Evolutionary conservation across 805 yeast species (phyloP), one percentile per base, ranked within the genome.

Genomic region (Suhomyces sp.): DNA sequence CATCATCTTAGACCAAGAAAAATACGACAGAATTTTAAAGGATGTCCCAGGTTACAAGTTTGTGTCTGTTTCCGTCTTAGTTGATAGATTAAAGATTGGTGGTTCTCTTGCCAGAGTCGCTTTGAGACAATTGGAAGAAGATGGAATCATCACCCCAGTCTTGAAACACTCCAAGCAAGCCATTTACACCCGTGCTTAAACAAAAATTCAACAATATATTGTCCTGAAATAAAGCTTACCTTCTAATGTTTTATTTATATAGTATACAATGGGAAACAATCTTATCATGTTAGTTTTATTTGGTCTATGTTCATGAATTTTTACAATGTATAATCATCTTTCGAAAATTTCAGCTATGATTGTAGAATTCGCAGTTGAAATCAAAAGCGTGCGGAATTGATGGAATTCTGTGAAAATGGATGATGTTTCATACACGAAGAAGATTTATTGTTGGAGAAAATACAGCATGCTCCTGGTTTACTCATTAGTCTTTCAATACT

Each of bases 71-170:
- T 91, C 98, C 53, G 96, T 91, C 53, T 81, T 93, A 62, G 98
- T 93, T 65, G 99, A 93, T 76, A 90, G 98, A 81, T 82, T 93
- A 74, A 93, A 93, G 93, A 77, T 93, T 60, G 95, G 95, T 79
- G 99, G 98, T 73, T 90, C 99, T 50, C 60, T 93, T 66, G 99
- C 99, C 64, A 91, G 99, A 79, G 84, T 88, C 69, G 98, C 98
- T 65, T 83, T 93, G 68, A 79, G 77, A 71, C 96, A 93, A 65
- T 85, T 93, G 70, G 98, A 88, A 78, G 77, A 74, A 53, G 90
- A 90, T 59, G 98, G 98, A 68, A 74, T 86, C 68, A 93, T 93
- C 74, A 85, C 82, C 77, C 88, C 95, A 59, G 84, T 93, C 67
- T 82, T 87, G 63, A 82, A 79, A 70, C 97, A 90, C 86, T 81